Percentiles rank a stretch among this genome's conserved stretches.
phyloP scores from a whole-genome alignment of 2,329 filamentous ascomycete species.

The Sporothrix variecibatus region DNA sequence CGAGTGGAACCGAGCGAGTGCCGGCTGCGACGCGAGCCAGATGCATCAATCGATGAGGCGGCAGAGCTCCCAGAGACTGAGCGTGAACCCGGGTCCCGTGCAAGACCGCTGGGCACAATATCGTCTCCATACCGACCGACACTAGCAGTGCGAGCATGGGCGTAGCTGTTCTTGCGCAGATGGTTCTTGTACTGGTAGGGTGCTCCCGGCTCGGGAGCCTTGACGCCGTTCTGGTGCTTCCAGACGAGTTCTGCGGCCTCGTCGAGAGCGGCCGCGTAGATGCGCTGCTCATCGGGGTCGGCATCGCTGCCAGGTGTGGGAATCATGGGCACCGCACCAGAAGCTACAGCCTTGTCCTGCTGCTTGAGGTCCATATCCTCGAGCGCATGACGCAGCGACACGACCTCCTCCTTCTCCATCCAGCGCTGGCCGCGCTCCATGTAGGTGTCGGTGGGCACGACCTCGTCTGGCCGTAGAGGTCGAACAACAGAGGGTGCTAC shows the following conservation, averaged over 20 bases:
- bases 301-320: slow-evolving; percentile 50
- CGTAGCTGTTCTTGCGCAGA: slow-evolving; percentile 70
- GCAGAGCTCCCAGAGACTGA: slow-evolving; percentile 55
- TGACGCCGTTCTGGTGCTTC: slow-evolving; percentile 67
- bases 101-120: slow-evolving; percentile 49
- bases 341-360: slow-evolving; percentile 24
- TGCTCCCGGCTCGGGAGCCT: slow-evolving; percentile 58
- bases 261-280: slow-evolving; percentile 71
- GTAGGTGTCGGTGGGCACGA: slow-evolving; percentile 68
- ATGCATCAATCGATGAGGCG: slow-evolving; percentile 48
- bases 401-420: slow-evolving; percentile 79
- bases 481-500: neutral
- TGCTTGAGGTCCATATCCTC: slow-evolving; percentile 66
- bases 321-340: slow-evolving; percentile 5
- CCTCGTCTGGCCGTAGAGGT: slow-evolving; percentile 58
- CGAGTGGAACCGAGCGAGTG: slow-evolving; percentile 35
- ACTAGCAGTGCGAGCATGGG: slow-evolving; percentile 64
- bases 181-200: slow-evolving; percentile 70
- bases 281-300: slow-evolving; percentile 56
- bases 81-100: slow-evolving; percentile 45
- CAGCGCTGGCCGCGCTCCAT: slow-evolving; percentile 73
- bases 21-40: slow-evolving; percentile 40
- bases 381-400: slow-evolving; percentile 69
- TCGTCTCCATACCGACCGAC: slow-evolving; percentile 53
- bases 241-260: slow-evolving; percentile 80